These are phyloP conservation scores for Rosa persica DNA, from an alignment of 306 rosid species.

Conservation along the genomic window DNA sequence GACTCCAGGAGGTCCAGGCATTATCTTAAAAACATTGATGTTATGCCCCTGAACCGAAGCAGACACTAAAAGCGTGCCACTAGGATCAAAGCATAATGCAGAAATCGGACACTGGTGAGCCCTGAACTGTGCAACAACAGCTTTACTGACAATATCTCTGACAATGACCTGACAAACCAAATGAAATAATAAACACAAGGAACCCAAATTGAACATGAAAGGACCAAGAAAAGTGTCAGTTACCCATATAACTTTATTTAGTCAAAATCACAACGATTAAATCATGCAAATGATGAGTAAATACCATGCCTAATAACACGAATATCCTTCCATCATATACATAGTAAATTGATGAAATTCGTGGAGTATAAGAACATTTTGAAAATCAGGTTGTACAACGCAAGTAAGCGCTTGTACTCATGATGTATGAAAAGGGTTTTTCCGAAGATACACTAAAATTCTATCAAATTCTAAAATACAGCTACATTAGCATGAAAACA, in stretches of 20 bases:
- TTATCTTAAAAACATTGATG: constrained; percentile 85
- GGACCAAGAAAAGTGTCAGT: background rate
- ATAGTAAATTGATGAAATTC: background rate
- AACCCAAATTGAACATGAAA: constrained; percentile 16
- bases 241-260: background rate
- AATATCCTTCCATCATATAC: background rate
- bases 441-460: background rate
- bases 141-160: constrained; percentile 75
- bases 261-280: constrained; percentile 14
- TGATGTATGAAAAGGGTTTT: background rate
- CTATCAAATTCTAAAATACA: background rate
- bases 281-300: background rate
- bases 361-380: background rate
- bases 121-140: constrained; percentile 72
- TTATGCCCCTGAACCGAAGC: constrained; percentile 95
- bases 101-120: constrained; percentile 96
- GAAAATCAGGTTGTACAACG: background rate
- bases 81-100: constrained; percentile 90
- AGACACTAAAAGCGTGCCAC: constrained; percentile 87
- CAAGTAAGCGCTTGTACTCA: background rate
- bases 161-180: constrained; percentile 70
- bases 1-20: constrained; percentile 47
- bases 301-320: background rate
- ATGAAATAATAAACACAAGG: constrained; percentile 18
- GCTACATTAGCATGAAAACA: constrained; percentile 20